These are phyloP conservation scores for Cicer bijugum DNA, from an alignment of 306 rosid species.

Conservation along the genomic window DNA sequence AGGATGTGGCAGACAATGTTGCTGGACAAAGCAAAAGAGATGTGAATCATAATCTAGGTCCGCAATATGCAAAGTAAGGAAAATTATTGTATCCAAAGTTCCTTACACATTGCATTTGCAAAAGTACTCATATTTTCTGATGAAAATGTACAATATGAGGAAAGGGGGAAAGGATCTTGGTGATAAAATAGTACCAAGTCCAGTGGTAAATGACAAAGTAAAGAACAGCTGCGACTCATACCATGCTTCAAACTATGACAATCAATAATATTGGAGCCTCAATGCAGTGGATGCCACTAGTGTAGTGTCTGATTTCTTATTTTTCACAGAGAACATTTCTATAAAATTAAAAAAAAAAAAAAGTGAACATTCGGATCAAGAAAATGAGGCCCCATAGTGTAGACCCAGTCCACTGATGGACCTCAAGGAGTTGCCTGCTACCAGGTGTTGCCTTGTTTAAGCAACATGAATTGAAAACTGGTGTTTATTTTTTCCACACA, in stretches of 20 bases:
- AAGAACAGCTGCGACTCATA: neutral
- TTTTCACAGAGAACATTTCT: too few species aligned
- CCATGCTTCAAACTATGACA: conserved; percentile 13
- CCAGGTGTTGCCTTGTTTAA: neutral
- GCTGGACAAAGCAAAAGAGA: neutral
- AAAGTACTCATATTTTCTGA: neutral
- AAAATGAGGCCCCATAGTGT: too few species aligned
- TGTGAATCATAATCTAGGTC: neutral
- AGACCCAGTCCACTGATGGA: neutral
- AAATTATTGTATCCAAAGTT: conserved; percentile 4
- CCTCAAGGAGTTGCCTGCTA: conserved; percentile 5
- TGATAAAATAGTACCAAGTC: neutral
- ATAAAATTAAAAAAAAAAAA: too few species aligned
- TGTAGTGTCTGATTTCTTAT: too few species aligned
- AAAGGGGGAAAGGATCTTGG: conserved; percentile 15
- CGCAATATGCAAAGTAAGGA: too few species aligned
- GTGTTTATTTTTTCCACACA: neutral
- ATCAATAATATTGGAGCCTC: too few species aligned
- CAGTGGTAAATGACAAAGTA: neutral
- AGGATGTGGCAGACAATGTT: neutral
- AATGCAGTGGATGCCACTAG: too few species aligned
- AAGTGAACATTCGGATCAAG: too few species aligned
- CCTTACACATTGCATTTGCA: conserved; percentile 15
- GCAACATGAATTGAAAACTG: neutral
- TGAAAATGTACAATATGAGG: conserved; percentile 1